Evolutionary conservation across 352 stramenopile species (phyloP), one percentile per base, ranked within the genome.

Genomic region (Nothophytophthora sp.): DNA sequence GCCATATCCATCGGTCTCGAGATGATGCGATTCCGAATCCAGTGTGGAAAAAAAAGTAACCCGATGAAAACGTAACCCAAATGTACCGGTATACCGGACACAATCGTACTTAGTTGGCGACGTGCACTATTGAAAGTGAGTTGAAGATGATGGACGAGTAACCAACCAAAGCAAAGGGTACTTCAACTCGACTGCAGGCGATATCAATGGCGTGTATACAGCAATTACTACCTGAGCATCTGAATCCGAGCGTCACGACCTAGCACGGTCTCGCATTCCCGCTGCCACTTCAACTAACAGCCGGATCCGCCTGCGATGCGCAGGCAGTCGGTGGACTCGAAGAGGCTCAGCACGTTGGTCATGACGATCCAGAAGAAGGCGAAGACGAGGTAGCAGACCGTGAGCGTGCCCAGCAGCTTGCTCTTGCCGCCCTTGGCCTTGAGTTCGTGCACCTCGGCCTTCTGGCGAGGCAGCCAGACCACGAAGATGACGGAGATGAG

Each of bases 331-430:
- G 76, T 90, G 18, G 63, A 74, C 16, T 73, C 60, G 27, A 68
- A 85, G 22, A 87, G 49, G 44, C 65, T 80, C 20, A 89, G 28
- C 50, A 88, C 61, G 66, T 88, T 87, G 32, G 72, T 86, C 68
- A 79, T 85, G 37, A 87, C 20, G 19, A 70, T 73, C 73, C 73
- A 87, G 23, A 45, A 37, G 23, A 87, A 52, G 36, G 71, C 62
- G 41, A 87, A 81, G 43, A 45, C 58, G 2, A 84, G 43, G n/a
- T 73, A 35, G 15, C n/a, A 35, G 47, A 76, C 33, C 3, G 63
- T 77, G n/a, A 65, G 29, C 2, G 51, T 59, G 37, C 65, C 74
- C 15, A 48, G 27, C 8, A 64, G 11, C 55, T 67, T 68, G 43
- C 58, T 85, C 42, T 63, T 71, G 15, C 54, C 48, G 28, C 70